phyloP scores from a whole-genome alignment of 164 flowering plant genomes.

The Cinnamomum chago region DNA sequence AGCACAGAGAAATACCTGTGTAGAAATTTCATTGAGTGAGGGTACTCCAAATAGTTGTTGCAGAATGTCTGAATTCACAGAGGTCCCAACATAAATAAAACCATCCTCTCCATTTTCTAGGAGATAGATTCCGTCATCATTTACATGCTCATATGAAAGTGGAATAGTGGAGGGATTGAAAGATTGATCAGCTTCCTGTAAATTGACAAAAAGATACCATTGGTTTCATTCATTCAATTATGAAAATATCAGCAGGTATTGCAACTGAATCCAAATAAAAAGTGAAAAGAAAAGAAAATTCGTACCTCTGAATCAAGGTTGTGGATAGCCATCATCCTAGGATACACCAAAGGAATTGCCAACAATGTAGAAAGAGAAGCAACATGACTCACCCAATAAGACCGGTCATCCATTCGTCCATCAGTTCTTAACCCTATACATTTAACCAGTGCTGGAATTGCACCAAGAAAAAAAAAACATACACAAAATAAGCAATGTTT shows the following conservation, averaged over 20 bases:
- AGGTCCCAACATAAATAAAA: slow-evolving; percentile 71
- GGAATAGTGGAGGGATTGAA: slow-evolving; percentile 53
- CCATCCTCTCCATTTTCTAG: slow-evolving; percentile 93
- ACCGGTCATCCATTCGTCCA: slow-evolving; percentile 84
- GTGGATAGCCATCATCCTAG: slow-evolving; percentile 81
- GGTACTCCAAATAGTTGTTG: slow-evolving; percentile 62
- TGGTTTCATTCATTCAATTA: neutral
- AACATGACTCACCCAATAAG: slow-evolving; percentile 78
- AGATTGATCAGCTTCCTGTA: slow-evolving; percentile 60
- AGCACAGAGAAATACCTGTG: slow-evolving; percentile 62
- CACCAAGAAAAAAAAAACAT: neutral
- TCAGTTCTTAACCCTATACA: slow-evolving; percentile 75
- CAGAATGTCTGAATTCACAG: slow-evolving; percentile 46
- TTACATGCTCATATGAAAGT: slow-evolving; percentile 82
- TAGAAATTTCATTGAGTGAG: slow-evolving; percentile 58
- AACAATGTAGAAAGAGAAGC: slow-evolving; percentile 60
- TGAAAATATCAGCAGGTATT: neutral
- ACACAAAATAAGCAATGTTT: neutral
- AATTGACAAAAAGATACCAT: neutral
- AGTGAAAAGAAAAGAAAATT: neutral
- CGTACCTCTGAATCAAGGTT: slow-evolving; percentile 60
- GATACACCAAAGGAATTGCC: slow-evolving; percentile 78
- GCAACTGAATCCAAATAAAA: neutral
- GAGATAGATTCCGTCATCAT: slow-evolving; percentile 80
- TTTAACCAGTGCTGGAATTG: slow-evolving; percentile 68